Evolutionary conservation across 495 filamentous ascomycete species (phyloP).

Genomic region (Xylaria longipes): DNA sequence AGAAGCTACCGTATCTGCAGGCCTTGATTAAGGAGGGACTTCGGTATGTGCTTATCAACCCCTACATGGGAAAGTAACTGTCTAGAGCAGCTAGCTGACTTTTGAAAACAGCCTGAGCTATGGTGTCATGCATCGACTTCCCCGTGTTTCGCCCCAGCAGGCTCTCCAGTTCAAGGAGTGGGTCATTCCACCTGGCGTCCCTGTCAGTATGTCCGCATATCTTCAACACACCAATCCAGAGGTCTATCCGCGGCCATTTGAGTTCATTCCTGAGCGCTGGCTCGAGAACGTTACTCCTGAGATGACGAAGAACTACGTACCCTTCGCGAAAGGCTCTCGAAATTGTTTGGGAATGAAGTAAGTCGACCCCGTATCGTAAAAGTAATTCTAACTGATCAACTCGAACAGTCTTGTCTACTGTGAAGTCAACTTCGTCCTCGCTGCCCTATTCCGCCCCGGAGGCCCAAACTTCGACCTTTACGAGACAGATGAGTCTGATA

Average conservation of each 20-base stretch:
- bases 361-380: background rate
- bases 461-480: conserved; percentile 39
- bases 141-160: conserved; percentile 34
- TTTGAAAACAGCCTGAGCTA: conserved; percentile 26
- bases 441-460: conserved; percentile 39
- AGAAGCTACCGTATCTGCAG: conserved; percentile 43
- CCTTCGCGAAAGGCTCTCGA: conserved; percentile 32
- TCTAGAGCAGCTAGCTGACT: background rate
- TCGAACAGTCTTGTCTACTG: background rate
- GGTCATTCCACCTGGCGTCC: conserved; percentile 25
- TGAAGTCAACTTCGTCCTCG: conserved; percentile 34
- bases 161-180: conserved; percentile 33
- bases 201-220: conserved; percentile 35
- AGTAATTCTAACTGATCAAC: background rate
- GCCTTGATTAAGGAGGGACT: conserved; percentile 49
- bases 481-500: conserved; percentile 41
- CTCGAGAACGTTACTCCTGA: conserved; percentile 40
- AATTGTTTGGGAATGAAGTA: conserved; percentile 37
- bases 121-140: conserved; percentile 31
- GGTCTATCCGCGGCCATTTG: conserved; percentile 43
- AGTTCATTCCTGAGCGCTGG: conserved; percentile 54
- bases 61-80: background rate
- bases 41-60: conserved; percentile 28
- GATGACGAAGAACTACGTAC: conserved; percentile 29
- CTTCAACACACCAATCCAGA: conserved; percentile 43